Conservation (phyloP, 495 filamentous ascomycete genomes). For the Cercophora sp. region DNA sequence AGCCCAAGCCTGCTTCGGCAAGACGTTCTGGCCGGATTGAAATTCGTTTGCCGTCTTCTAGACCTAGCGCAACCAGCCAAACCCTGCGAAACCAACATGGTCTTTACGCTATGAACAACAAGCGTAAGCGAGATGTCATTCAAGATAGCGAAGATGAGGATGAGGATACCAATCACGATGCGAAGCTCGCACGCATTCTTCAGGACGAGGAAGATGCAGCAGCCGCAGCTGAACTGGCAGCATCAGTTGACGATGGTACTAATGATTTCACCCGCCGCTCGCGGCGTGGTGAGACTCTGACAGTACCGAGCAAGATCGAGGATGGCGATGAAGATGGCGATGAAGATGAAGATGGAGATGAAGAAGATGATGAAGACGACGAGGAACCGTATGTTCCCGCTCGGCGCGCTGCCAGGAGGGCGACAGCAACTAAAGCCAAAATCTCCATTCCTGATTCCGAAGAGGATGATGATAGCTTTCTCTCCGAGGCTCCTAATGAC, state of each 20-base stretch:
- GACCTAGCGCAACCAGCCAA: too few relatives aligned
- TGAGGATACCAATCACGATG: constrained; percentile 43
- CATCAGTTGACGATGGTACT: background rate
- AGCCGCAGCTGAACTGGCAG: background rate
- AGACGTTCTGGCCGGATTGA: too few relatives aligned
- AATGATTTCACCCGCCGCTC: background rate
- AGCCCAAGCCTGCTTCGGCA: too few relatives aligned
- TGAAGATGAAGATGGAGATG: constrained; percentile 8
- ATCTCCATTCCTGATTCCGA: background rate
- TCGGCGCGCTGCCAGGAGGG: too few relatives aligned
- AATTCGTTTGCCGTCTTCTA: constrained; percentile 22
- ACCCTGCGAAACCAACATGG: too few relatives aligned
- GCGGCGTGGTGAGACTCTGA: background rate
- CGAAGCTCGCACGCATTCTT: constrained; percentile 53
- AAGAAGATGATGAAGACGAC: background rate
- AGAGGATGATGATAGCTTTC: background rate
- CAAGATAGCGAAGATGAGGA: constrained; percentile 37
- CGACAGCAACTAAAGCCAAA: background rate
- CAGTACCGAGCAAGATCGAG: too few relatives aligned
- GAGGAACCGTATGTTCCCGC: too few relatives aligned
- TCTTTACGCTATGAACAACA: constrained; percentile 25
- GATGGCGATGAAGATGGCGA: background rate
- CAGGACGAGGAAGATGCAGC: constrained; percentile 60
- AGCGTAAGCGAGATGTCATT: constrained; percentile 27
- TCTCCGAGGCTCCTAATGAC: background rate